Base-by-base conservation (phyloP, 2,329 filamentous ascomycete species). In the Fusarium sp. region DNA sequence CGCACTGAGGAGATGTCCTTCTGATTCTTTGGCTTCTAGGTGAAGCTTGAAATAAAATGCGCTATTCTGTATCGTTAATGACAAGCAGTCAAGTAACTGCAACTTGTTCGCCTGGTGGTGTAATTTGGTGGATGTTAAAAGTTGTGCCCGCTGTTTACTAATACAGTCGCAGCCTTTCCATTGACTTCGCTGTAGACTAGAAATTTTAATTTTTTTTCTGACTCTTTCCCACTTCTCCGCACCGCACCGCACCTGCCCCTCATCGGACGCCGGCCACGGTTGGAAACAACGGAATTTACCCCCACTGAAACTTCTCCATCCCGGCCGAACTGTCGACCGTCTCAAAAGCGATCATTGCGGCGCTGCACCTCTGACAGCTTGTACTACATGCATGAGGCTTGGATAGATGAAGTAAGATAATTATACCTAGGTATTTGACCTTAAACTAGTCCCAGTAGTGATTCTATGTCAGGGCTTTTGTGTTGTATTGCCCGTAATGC, bases 141-240 rank as follows among this genome's bases (percentile, higher is more conserved):
- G 53, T 71, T 72, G 69, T 71, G 69, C 45, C 46, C 49, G 69
- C 44, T 54, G 65, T 72, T 66, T 62, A 66, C 63, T 66, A 66
- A 66, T 66, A 66, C 63, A 66, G 29, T 34, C 58, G 48, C 43
- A 47, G 61, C 46, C 68, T 67, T 67, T 68, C 65, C 70, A 58
- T 40, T 48, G 16, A 54, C 54, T 65, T 70, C 54, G 65, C 34
- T 48, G 45, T 48, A 43, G 25, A 27, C 47, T 20, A 52, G 49
- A 52, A 12, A 49, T 70, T 70, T 38, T 38, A 12, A 38, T 11
- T 38, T 32, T 32, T 40, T 59, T 46, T 46, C 15, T 40, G 18
- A 13, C 30, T 51, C 47, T 34, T 60, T 27, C 54, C 46, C 53
- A 44, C 43, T 64, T 71, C 68, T 71, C 69, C 68, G 65, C 69